Percentiles rank a stretch among this genome's conserved stretches.
phyloP scores from a whole-genome alignment of 75 land plant species.

The Picea glauca region DNA sequence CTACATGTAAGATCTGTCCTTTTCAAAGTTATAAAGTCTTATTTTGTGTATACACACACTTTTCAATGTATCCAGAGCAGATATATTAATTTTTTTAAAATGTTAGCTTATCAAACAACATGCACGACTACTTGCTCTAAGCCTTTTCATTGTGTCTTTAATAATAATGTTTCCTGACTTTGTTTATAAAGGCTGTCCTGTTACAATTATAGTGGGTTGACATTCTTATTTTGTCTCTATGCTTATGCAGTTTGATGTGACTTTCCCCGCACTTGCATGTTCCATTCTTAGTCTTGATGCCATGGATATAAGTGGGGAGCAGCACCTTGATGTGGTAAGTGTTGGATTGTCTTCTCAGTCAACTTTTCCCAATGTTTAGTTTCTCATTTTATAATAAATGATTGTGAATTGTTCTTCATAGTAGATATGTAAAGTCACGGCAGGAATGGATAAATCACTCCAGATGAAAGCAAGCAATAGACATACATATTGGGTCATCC shows the following conservation, averaged over 20 bases:
- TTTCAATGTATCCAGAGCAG: background rate
- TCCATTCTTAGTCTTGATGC: constrained; percentile 94
- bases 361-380: background rate
- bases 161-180: background rate
- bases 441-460: background rate
- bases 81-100: background rate
- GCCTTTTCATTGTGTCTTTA: background rate
- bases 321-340: constrained; percentile 93
- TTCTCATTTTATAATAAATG: too few species aligned
- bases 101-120: background rate
- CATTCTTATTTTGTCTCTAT: background rate
- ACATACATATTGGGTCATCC: background rate
- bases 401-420: too few species aligned
- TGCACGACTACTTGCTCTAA: background rate
- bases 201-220: background rate
- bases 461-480: background rate
- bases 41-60: background rate
- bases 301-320: constrained; percentile 99
- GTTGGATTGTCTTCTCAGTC: background rate
- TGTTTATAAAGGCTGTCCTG: background rate
- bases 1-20: background rate
- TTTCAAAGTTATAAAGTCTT: background rate
- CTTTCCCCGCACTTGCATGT: constrained; percentile 93
- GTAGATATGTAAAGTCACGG: too few species aligned
- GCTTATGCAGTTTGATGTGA: constrained; percentile 89